These are phyloP conservation scores for Ophiostoma populinum DNA, from an alignment of 2,329 filamentous ascomycete species.

Conservation along the genomic window DNA sequence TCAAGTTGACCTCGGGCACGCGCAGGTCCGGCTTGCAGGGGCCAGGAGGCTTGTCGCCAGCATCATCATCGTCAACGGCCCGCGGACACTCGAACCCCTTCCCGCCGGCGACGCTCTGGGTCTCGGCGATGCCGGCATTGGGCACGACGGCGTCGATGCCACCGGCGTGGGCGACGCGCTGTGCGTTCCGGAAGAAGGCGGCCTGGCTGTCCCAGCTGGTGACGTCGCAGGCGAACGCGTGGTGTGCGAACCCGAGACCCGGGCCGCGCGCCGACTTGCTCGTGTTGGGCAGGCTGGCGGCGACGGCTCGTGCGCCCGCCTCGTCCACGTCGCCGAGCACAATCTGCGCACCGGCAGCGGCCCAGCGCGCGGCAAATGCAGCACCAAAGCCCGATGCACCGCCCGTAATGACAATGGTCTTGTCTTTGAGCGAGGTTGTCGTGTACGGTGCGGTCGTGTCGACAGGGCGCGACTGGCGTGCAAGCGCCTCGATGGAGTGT, in stretches of 20 bases:
- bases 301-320: conserved; percentile 33
- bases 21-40: conserved; percentile 13
- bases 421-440: conserved; percentile 26
- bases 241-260: no score
- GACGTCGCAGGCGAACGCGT: conserved; percentile 45
- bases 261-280: no score
- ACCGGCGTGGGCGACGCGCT: conserved; percentile 32
- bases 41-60: conserved; percentile 13
- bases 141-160: conserved; percentile 46
- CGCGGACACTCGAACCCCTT: conserved; percentile 30
- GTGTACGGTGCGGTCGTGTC: conserved; percentile 28
- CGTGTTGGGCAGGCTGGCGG: conserved; percentile 28
- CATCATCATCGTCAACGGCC: no score
- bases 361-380: conserved; percentile 34
- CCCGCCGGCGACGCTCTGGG: conserved; percentile 13
- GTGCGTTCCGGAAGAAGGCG: conserved; percentile 41
- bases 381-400: conserved; percentile 44
- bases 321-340: conserved; percentile 47
- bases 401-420: conserved; percentile 44
- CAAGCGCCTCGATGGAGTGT: background rate
- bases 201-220: conserved; percentile 47
- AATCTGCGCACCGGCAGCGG: conserved; percentile 36
- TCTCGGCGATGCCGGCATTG: conserved; percentile 43
- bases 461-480: conserved; percentile 18
- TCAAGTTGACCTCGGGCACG: conserved; percentile 42